Evolutionary conservation across 495 filamentous ascomycete species (phyloP).

Genomic region (Xylaria scruposa): DNA sequence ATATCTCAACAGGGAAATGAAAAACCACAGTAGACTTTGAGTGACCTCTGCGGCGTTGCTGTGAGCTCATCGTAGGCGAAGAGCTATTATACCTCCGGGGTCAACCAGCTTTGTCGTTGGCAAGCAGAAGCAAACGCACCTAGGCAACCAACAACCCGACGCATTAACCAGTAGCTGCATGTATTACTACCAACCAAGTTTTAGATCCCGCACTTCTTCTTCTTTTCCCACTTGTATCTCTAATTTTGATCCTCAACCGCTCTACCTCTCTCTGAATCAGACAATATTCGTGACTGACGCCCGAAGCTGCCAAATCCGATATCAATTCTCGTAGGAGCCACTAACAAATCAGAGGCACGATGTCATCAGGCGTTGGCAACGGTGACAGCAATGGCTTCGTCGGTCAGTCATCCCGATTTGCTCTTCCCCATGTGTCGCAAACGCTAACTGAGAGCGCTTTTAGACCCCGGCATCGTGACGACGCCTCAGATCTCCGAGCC

Average conservation of each 20-base stretch:
- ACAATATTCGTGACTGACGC: background rate
- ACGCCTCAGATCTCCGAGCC: constrained; percentile 44
- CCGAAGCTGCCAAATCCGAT: background rate
- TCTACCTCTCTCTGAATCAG: background rate
- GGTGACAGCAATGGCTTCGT: constrained; percentile 21
- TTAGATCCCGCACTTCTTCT: too few species aligned
- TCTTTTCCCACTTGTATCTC: background rate
- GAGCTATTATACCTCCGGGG: too few species aligned
- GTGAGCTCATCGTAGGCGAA: background rate
- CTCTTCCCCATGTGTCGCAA: background rate
- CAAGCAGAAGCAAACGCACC: background rate
- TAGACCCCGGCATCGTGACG: constrained; percentile 43
- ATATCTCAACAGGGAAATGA: background rate
- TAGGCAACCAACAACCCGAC: background rate
- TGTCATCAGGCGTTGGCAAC: constrained; percentile 17
- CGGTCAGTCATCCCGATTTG: constrained; percentile 9
- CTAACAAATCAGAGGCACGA: background rate
- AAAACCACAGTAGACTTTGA: background rate
- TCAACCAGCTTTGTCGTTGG: too few species aligned
- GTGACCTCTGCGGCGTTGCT: background rate
- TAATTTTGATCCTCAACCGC: background rate
- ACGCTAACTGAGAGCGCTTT: background rate
- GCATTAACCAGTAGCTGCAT: background rate
- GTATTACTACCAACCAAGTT: background rate
- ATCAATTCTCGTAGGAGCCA: background rate